Evolutionary conservation across 805 yeast species (phyloP).

Genomic region (Zygosaccharomyces kombuchaensis): DNA sequence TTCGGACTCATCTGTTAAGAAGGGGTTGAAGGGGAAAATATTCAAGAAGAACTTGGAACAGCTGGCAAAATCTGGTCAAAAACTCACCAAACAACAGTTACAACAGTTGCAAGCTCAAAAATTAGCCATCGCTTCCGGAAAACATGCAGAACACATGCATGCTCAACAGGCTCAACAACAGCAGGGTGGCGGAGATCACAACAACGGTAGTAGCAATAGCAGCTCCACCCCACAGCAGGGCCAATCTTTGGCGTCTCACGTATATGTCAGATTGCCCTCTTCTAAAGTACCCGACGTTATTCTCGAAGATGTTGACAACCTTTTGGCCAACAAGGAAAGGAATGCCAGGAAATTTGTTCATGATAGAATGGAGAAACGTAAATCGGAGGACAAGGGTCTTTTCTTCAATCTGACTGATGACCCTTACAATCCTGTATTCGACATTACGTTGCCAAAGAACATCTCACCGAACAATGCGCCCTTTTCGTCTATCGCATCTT

Average conservation of each 20-base stretch:
- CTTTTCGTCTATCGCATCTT: conserved; percentile 71
- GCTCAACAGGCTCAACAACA: conserved; percentile 7
- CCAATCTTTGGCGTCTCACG: conserved; percentile 43
- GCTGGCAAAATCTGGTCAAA: conserved; percentile 20
- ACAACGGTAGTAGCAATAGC: conserved; percentile 10
- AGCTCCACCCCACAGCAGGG: conserved; percentile 16
- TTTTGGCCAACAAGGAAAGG: conserved; percentile 67
- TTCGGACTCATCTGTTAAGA: conserved; percentile 22
- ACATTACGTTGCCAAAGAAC: conserved; percentile 53
- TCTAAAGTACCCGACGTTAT: conserved; percentile 93
- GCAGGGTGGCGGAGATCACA: neutral
- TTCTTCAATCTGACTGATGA: conserved; percentile 86
- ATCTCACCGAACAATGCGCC: conserved; percentile 65
- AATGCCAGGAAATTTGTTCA: conserved; percentile 80
- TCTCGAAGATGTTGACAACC: conserved; percentile 72
- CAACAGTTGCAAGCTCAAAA: conserved; percentile 20
- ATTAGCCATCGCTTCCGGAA: conserved; percentile 4
- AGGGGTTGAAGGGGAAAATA: conserved; percentile 15
- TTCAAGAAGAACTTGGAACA: conserved; percentile 23
- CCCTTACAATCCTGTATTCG: conserved; percentile 75
- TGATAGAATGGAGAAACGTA: conserved; percentile 72
- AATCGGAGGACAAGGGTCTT: conserved; percentile 60
- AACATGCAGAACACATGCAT: conserved; percentile 4
- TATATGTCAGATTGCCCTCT: conserved; percentile 82
- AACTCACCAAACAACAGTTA: conserved; percentile 24